Conservation (phyloP, 495 filamentous ascomycete genomes). For the Neurospora tetrasperma region DNA sequence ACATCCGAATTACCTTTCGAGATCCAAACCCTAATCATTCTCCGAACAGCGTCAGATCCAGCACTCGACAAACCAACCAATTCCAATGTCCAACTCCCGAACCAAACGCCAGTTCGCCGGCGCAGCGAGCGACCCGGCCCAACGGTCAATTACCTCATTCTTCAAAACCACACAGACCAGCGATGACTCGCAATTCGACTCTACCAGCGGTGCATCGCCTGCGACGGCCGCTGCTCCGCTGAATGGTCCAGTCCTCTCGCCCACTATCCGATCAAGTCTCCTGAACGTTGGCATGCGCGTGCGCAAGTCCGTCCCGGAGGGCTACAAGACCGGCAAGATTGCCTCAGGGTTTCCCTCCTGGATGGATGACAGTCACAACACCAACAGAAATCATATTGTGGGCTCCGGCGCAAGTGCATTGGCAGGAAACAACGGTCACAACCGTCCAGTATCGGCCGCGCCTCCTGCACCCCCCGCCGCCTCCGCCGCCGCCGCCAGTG, state of each 20-base stretch:
- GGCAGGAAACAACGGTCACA: not conserved
- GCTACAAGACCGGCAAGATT: slow-evolving; percentile 66
- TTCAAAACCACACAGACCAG: slow-evolving; percentile 15
- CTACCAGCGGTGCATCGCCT: not conserved
- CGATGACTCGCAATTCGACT: slow-evolving; percentile 5
- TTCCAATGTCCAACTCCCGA: slow-evolving; percentile 33
- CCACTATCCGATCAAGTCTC: slow-evolving; percentile 61
- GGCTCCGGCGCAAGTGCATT: not conserved
- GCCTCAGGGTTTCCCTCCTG: slow-evolving; percentile 37
- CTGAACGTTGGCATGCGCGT: slow-evolving; percentile 87
- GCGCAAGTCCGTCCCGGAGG: slow-evolving; percentile 81
- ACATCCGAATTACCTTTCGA: not conserved
- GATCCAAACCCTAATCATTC: not conserved
- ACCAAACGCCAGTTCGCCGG: slow-evolving; percentile 42
- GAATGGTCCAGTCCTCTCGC: slow-evolving; percentile 45
- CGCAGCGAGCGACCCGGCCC: slow-evolving; percentile 38
- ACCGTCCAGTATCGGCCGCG: not conserved
- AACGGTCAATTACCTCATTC: slow-evolving; percentile 41
- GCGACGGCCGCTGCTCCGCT: slow-evolving; percentile 13
- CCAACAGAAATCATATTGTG: not conserved
- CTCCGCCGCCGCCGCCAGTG: not conserved
- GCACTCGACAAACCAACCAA: not conserved
- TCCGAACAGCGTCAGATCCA: not conserved
- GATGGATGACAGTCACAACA: slow-evolving; percentile 19
- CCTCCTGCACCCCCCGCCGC: not conserved